Percentiles rank a stretch among this genome's conserved stretches.
These are phyloP conservation scores for Cladochytrium tenue DNA, from an alignment of 371 early-diverging fungal species.

Conservation along the genomic window DNA sequence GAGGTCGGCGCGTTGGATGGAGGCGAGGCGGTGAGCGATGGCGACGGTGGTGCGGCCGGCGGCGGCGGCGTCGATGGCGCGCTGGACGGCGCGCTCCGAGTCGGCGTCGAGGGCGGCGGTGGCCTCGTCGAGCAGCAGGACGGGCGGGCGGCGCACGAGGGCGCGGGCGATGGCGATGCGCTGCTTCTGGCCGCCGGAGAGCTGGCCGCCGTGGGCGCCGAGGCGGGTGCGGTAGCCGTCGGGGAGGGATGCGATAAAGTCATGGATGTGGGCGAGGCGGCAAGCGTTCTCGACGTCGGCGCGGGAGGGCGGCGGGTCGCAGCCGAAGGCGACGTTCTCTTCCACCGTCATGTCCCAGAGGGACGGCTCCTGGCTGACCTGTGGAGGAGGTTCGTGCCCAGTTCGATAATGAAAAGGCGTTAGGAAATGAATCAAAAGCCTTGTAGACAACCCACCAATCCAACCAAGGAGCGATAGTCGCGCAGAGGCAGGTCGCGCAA, in stretches of 20 bases:
- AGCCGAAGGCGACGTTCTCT: constrained; percentile 68
- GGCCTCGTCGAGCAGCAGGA: constrained; percentile 54
- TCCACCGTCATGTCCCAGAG: constrained; percentile 77
- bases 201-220: constrained; percentile 39
- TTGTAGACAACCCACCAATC: too few species aligned
- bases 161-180: constrained; percentile 49
- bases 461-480: constrained; percentile 70
- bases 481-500: constrained; percentile 58
- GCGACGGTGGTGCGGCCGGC: constrained; percentile 94
- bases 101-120: constrained; percentile 65
- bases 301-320: constrained; percentile 53
- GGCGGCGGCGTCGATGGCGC: constrained; percentile 85
- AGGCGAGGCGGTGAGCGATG: constrained; percentile 66
- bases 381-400: constrained; percentile 66
- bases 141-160: constrained; percentile 34
- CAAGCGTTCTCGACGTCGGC: constrained; percentile 30
- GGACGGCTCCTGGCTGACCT: constrained; percentile 86
- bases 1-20: constrained; percentile 74
- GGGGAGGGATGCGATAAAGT: constrained; percentile 61
- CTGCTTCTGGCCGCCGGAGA: constrained; percentile 49
- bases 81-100: constrained; percentile 85
- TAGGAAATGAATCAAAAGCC: too few species aligned
- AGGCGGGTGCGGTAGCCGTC: constrained; percentile 73
- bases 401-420: too few species aligned
- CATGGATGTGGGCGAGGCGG: constrained; percentile 71